These are phyloP conservation scores for Mortierella sp. DNA, from an alignment of 371 early-diverging fungal species.

Conservation along the genomic window DNA sequence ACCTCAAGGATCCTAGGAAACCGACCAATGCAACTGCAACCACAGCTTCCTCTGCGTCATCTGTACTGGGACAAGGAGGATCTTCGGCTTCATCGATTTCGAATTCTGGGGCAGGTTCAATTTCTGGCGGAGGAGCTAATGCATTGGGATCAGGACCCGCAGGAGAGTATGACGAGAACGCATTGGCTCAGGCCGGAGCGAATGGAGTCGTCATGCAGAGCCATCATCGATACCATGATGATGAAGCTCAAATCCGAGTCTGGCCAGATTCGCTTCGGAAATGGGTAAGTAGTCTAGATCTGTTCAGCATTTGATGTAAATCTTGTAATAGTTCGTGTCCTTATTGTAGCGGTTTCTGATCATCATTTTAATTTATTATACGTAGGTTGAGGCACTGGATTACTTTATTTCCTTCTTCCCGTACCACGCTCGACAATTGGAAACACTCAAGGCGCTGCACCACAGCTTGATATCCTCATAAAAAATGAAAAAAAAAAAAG, in stretches of 20 bases:
- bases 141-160: background rate
- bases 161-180: conserved; percentile 18
- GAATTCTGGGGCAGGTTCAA: background rate
- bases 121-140: background rate
- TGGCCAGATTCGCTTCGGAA: conserved; percentile 56
- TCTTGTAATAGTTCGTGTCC: background rate
- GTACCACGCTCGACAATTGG: conserved; percentile 54
- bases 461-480: conserved; percentile 49
- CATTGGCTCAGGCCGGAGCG: conserved; percentile 15
- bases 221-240: conserved; percentile 33
- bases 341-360: background rate
- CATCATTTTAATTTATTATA: background rate
- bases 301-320: background rate
- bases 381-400: conserved; percentile 55
- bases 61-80: background rate
- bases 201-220: conserved; percentile 30
- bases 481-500: background rate
- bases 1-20: conserved; percentile 27
- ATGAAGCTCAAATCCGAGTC: conserved; percentile 25
- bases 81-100: background rate
- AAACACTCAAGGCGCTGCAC: conserved; percentile 53
- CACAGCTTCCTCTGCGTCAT: background rate
- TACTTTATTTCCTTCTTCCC: conserved; percentile 62
- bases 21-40: background rate
- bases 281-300: conserved; percentile 43